phyloP scores from a whole-genome alignment of 495 filamentous ascomycete species.

The Tuber indicum region DNA sequence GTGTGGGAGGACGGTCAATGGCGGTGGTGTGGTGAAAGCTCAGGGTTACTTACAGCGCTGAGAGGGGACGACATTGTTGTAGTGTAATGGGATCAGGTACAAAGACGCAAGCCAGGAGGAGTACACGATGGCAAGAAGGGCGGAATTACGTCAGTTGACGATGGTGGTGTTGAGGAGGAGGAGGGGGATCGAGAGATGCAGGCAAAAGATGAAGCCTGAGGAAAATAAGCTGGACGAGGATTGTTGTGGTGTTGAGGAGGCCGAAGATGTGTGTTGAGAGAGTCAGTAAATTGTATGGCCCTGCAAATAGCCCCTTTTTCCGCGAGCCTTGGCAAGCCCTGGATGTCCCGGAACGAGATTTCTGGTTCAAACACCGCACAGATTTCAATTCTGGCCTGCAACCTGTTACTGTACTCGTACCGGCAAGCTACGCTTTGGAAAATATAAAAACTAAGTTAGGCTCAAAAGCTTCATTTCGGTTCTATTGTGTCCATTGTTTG shows the following conservation, averaged over 20 bases:
- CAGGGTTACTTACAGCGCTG: slow-evolving; percentile 42
- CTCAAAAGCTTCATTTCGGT: background rate
- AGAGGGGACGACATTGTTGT: slow-evolving; percentile 38
- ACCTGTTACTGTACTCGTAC: background rate
- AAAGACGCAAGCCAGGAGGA: slow-evolving; percentile 35
- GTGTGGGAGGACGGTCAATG: slow-evolving; percentile 27
- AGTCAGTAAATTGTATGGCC: slow-evolving; percentile 14
- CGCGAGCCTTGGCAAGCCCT: slow-evolving; percentile 32
- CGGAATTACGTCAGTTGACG: slow-evolving; percentile 27
- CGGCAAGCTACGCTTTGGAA: background rate
- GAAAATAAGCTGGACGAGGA: slow-evolving; percentile 27
- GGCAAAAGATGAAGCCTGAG: slow-evolving; percentile 24
- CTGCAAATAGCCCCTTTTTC: slow-evolving; percentile 35
- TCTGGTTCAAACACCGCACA: background rate
- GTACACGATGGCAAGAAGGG: slow-evolving; percentile 33
- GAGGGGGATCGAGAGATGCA: slow-evolving; percentile 22
- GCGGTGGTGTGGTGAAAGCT: slow-evolving; percentile 25
- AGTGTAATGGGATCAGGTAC: background rate
- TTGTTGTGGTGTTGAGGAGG: slow-evolving; percentile 32
- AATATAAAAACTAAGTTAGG: background rate
- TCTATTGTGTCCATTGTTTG: background rate
- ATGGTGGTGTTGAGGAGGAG: slow-evolving; percentile 3
- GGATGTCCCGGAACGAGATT: slow-evolving; percentile 6
- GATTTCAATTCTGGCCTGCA: background rate
- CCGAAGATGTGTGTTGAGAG: slow-evolving; percentile 21